Percentiles rank a stretch among this genome's conserved stretches.
Conservation (phyloP, 345 rosid genomes). For the Sonneratia alba region DNA sequence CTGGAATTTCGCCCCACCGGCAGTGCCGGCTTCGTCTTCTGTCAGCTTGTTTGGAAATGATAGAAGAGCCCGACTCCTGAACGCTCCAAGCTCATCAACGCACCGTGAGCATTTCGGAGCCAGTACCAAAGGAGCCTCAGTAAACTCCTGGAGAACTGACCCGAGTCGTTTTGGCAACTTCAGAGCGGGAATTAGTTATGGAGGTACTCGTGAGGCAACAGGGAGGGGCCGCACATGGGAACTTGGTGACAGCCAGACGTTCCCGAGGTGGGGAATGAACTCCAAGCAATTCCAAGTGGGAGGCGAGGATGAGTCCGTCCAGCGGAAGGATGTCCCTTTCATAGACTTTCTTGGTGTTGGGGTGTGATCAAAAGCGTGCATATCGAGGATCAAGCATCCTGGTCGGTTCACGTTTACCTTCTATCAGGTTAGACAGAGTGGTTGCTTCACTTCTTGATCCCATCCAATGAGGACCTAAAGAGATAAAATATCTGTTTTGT, state of each 20-base stretch:
- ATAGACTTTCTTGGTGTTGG: no score
- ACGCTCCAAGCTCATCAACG: not conserved
- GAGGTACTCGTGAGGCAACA: no score
- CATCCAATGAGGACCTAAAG: no score
- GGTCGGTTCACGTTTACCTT: no score
- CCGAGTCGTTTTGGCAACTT: not conserved
- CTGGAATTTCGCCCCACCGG: slow-evolving; percentile 22
- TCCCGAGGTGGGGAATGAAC: not conserved
- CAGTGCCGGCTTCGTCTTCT: not conserved
- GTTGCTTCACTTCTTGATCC: no score
- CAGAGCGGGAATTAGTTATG: no score
- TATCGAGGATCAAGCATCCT: no score
- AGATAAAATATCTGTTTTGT: no score
- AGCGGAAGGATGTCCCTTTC: slow-evolving; percentile 11
- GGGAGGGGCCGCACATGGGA: not conserved
- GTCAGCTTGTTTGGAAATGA: not conserved
- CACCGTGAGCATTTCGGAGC: not conserved
- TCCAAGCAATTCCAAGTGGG: not conserved
- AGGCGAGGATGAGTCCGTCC: slow-evolving; percentile 10
- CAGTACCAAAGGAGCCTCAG: not conserved
- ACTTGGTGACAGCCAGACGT: not conserved
- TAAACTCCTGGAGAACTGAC: not conserved
- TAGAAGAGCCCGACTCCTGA: not conserved
- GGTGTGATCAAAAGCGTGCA: no score
- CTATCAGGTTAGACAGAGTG: no score